phyloP scores from a whole-genome alignment of 768 basidiomycete species.

The Tylopilus plumbeoviolaceoides region DNA sequence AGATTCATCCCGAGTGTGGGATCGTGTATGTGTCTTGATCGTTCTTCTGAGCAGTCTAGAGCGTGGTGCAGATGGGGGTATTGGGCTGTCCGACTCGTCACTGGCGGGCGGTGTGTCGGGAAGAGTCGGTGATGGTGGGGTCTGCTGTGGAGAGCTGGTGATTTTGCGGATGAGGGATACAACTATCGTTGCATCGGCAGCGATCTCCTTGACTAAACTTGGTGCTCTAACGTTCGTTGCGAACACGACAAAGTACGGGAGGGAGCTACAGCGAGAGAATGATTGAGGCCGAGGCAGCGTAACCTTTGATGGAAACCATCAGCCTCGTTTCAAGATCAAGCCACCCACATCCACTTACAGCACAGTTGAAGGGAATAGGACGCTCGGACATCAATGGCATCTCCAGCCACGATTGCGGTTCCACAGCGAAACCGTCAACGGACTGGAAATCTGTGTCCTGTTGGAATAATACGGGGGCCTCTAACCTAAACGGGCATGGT shows the following conservation, averaged over 20 bases:
- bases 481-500: slow-evolving; percentile 41
- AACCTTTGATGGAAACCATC: slow-evolving; percentile 33
- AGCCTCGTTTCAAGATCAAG: background rate
- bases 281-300: slow-evolving; percentile 59
- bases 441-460: slow-evolving; percentile 60
- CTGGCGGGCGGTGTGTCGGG: slow-evolving; percentile 47
- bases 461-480: slow-evolving; percentile 60
- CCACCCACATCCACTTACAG: slow-evolving; percentile 41
- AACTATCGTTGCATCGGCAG: slow-evolving; percentile 66
- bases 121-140: slow-evolving; percentile 40
- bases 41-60: slow-evolving; percentile 31
- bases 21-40: slow-evolving; percentile 19
- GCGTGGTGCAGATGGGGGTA: slow-evolving; percentile 8
- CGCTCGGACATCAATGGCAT: slow-evolving; percentile 62
- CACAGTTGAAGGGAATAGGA: slow-evolving; percentile 59
- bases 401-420: slow-evolving; percentile 61
- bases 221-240: slow-evolving; percentile 57
- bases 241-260: slow-evolving; percentile 73
- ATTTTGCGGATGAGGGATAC: slow-evolving; percentile 62
- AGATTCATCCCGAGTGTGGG: slow-evolving; percentile 7
- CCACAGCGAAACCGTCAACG: slow-evolving; percentile 40
- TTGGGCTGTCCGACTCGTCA: slow-evolving; percentile 38
- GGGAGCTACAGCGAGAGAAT: slow-evolving; percentile 57
- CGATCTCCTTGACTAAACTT: slow-evolving; percentile 57
- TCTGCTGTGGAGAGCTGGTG: slow-evolving; percentile 41